Percentiles rank a stretch among this genome's conserved stretches.
These are phyloP conservation scores for Tetracentron sinense DNA, from an alignment of 164 flowering plant species.

Conservation along the genomic window DNA sequence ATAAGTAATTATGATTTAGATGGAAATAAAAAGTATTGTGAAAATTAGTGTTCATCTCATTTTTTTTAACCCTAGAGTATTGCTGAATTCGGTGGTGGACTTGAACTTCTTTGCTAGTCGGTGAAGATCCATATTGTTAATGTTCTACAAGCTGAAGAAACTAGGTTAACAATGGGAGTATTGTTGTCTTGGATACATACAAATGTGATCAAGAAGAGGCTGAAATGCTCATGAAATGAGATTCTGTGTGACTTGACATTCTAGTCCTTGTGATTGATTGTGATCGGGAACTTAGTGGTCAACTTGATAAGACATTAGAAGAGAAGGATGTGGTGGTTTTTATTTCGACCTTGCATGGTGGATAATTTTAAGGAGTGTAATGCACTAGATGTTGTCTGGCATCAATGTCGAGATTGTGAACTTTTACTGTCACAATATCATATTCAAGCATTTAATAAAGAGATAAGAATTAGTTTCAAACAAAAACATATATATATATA, in stretches of 20 bases:
- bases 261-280: conserved; percentile 88
- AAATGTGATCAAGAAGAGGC: conserved; percentile 95
- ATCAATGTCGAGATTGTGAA: conserved; percentile 4
- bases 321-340: conserved; percentile 85
- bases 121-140: conserved; percentile 74
- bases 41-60: too few species aligned
- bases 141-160: conserved; percentile 37
- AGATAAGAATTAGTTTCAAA: not conserved
- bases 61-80: too few species aligned
- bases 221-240: conserved; percentile 97
- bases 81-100: too few species aligned
- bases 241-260: conserved; percentile 94
- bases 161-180: conserved; percentile 71
- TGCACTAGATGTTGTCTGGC: not conserved
- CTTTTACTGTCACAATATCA: not conserved
- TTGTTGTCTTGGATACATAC: conserved; percentile 75
- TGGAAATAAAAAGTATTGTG: too few species aligned
- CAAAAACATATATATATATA: too few species aligned
- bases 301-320: conserved; percentile 70
- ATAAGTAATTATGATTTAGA: too few species aligned
- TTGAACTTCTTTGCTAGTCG: conserved; percentile 89
- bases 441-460: not conserved
- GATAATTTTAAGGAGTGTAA: conserved; percentile 33
- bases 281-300: conserved; percentile 93
- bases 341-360: conserved; percentile 94